These are phyloP conservation scores for Ophiostoma perfectum DNA, from an alignment of 2,329 filamentous ascomycete species.

Conservation along the genomic window DNA sequence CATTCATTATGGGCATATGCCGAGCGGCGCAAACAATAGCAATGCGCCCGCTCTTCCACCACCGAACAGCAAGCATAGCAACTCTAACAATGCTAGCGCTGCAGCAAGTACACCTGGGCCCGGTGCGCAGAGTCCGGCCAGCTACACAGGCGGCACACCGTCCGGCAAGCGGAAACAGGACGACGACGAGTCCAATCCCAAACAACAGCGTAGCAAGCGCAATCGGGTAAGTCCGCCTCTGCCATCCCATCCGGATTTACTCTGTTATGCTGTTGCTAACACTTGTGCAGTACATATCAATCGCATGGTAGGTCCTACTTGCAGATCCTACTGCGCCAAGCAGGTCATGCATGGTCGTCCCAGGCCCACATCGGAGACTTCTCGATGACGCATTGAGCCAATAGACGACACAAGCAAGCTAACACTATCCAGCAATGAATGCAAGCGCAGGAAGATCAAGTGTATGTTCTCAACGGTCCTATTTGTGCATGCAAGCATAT, in stretches of 20 bases:
- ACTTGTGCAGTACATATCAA: slow-evolving; percentile 50
- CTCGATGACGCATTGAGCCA: background rate
- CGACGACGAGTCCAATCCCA: slow-evolving; percentile 39
- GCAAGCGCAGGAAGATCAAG: slow-evolving; percentile 40
- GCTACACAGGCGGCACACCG: background rate
- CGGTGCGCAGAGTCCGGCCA: slow-evolving; percentile 1
- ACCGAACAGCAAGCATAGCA: background rate
- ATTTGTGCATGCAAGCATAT: background rate
- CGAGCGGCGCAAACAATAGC: background rate
- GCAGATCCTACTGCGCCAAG: too few relatives aligned
- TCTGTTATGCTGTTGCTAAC: background rate
- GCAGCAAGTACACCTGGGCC: background rate
- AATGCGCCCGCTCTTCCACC: background rate
- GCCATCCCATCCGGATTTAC: background rate
- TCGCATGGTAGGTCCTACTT: slow-evolving; percentile 46
- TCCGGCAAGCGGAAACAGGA: slow-evolving; percentile 35
- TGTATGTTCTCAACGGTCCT: slow-evolving; percentile 27
- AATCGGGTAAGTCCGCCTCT: slow-evolving; percentile 45
- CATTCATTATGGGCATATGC: background rate
- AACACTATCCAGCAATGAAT: slow-evolving; percentile 44
- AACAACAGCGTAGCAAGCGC: slow-evolving; percentile 55
- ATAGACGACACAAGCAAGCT: background rate
- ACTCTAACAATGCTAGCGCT: background rate
- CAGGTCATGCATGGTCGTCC: too few relatives aligned
- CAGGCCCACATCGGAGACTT: background rate